Evolutionary conservation across 2,329 filamentous ascomycete species (phyloP).

Genomic region (Sporothrix globosa): DNA sequence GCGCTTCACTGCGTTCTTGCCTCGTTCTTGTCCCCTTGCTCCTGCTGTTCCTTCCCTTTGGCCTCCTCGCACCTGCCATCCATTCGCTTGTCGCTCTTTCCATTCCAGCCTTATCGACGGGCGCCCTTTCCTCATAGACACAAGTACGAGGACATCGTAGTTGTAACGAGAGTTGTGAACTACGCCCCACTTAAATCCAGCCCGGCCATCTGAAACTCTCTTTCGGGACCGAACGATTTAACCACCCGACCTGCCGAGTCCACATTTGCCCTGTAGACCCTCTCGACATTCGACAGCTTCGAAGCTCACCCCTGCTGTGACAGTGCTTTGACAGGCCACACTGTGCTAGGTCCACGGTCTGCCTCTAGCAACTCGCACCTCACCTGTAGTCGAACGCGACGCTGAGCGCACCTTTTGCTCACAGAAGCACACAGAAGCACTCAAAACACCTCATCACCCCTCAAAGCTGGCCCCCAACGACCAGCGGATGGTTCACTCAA

Average conservation of each 20-base stretch:
- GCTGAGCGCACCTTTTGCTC: neutral
- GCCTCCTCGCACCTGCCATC: neutral
- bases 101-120: neutral
- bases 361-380: neutral
- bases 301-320: neutral
- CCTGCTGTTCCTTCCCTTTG: neutral
- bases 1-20: neutral
- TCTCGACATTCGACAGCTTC: neutral
- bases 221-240: constrained; percentile 35
- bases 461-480: neutral
- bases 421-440: neutral
- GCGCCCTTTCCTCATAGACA: neutral
- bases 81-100: neutral
- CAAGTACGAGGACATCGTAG: neutral
- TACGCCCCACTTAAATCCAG: constrained; percentile 2
- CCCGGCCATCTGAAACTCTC: constrained; percentile 20
- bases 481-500: constrained; percentile 1
- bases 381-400: neutral
- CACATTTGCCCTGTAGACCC: neutral
- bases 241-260: constrained; percentile 21
- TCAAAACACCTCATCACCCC: neutral
- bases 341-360: neutral
- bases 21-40: neutral
- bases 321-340: neutral
- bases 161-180: too few relatives aligned